phyloP scores from a whole-genome alignment of 2,329 filamentous ascomycete genomes.

The Eurotiales sp. region DNA sequence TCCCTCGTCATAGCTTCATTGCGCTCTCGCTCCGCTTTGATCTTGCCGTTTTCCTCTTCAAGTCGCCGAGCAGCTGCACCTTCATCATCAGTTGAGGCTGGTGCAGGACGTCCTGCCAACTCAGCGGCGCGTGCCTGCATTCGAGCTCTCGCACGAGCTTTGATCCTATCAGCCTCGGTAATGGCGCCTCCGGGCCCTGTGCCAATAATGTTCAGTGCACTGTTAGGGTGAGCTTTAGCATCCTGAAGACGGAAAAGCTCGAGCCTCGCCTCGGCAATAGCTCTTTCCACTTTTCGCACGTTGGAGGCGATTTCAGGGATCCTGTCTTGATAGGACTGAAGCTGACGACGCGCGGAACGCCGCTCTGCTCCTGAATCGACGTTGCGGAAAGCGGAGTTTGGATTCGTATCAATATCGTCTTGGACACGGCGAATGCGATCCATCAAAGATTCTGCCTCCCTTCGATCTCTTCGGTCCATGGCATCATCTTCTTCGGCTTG shows the following conservation, averaged over 20 bases:
- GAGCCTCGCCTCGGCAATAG: constrained; percentile 84
- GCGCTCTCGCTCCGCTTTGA: constrained; percentile 81
- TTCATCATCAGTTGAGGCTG: constrained; percentile 65
- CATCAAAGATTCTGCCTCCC: constrained; percentile 91
- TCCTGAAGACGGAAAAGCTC: constrained; percentile 93
- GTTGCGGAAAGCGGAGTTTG: constrained; percentile 66
- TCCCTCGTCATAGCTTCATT: constrained; percentile 96
- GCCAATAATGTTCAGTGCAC: constrained; percentile 76
- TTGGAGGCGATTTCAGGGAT: constrained; percentile 89
- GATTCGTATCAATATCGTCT: constrained; percentile 90
- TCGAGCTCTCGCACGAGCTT: constrained; percentile 92
- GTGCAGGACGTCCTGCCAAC: constrained; percentile 75
- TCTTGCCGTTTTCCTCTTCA: constrained; percentile 79
- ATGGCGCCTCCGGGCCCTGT: constrained; percentile 87
- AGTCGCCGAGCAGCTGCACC: constrained; percentile 76
- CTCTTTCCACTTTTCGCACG: constrained; percentile 83
- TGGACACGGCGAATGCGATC: constrained; percentile 86
- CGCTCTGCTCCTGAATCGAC: constrained; percentile 85
- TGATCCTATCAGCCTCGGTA: constrained; percentile 90
- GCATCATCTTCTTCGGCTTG: constrained; percentile 86
- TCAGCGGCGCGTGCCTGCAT: constrained; percentile 98
- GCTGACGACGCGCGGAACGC: constrained; percentile 78
- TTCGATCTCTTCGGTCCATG: constrained; percentile 82
- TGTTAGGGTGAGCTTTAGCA: constrained; percentile 83
- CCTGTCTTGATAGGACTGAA: constrained; percentile 83